phyloP scores from a whole-genome alignment of 2,329 filamentous ascomycete species.

The Fusarium foetens region DNA sequence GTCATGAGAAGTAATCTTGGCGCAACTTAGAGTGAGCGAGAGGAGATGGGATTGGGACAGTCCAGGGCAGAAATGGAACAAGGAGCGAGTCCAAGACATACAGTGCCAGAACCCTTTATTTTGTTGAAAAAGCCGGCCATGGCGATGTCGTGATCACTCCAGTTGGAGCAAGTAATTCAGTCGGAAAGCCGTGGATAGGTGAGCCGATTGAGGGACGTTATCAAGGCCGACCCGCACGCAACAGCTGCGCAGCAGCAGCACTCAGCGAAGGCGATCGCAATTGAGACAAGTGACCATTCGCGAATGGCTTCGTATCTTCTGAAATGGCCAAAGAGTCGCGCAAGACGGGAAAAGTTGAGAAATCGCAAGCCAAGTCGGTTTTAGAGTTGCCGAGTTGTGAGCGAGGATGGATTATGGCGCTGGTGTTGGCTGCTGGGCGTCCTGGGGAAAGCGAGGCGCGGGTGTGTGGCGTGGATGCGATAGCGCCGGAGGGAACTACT shows the following conservation, averaged over 20 bases:
- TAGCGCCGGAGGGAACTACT: constrained; percentile 33
- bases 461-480: constrained; percentile 42
- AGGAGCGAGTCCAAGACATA: constrained; percentile 53
- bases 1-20: constrained; percentile 38
- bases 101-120: constrained; percentile 65
- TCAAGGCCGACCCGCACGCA: constrained; percentile 45
- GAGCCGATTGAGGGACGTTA: constrained; percentile 39
- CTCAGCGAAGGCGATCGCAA: constrained; percentile 45
- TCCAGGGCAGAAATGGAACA: constrained; percentile 7
- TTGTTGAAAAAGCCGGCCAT: constrained; percentile 71
- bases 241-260: constrained; percentile 51
- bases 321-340: constrained; percentile 5
- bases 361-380: constrained; percentile 24
- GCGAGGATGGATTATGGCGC: constrained; percentile 22
- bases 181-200: constrained; percentile 29
- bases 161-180: constrained; percentile 16
- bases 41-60: constrained; percentile 37
- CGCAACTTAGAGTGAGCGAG: constrained; percentile 20
- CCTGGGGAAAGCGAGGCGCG: constrained; percentile 37
- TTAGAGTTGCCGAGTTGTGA: constrained; percentile 31
- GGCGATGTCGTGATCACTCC: constrained; percentile 38
- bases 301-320: constrained; percentile 21
- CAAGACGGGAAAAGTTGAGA: constrained; percentile 1
- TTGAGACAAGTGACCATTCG: constrained; percentile 42
- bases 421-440: constrained; percentile 9